phyloP scores from a whole-genome alignment of 129 eudicot species.

The Kitagawia praeruptora region DNA sequence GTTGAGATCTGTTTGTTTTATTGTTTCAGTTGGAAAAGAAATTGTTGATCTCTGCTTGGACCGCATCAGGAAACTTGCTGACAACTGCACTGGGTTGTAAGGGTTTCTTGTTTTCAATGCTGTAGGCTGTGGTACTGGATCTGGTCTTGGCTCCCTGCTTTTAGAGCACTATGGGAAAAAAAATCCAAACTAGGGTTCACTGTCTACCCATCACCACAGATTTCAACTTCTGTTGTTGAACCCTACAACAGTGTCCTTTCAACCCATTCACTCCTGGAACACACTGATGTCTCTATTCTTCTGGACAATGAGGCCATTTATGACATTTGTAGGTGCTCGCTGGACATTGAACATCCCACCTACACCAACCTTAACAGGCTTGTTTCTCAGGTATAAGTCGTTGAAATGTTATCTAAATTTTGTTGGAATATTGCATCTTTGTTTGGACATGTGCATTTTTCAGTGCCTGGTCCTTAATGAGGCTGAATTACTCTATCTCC shows the following conservation, averaged over 20 bases:
- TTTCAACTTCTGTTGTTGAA: slow-evolving; percentile 51
- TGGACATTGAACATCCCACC: slow-evolving; percentile 46
- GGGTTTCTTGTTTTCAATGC: slow-evolving; percentile 53
- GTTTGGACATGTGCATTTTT: neutral
- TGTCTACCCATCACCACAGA: slow-evolving; percentile 47
- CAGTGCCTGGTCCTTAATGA: neutral
- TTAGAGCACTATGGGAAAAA: slow-evolving; percentile 41
- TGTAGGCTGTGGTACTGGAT: slow-evolving; percentile 43
- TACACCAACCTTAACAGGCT: slow-evolving; percentile 45
- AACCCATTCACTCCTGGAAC: slow-evolving; percentile 47
- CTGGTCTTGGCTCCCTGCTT: slow-evolving; percentile 45
- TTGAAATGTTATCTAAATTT: neutral
- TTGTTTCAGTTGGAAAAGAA: slow-evolving; percentile 39
- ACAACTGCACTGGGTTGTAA: slow-evolving; percentile 51
- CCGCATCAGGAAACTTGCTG: slow-evolving; percentile 41
- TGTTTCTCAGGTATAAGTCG: slow-evolving; percentile 29
- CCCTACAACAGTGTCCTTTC: slow-evolving; percentile 54
- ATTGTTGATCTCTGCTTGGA: slow-evolving; percentile 46
- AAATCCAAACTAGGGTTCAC: slow-evolving; percentile 48
- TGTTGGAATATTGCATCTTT: neutral
- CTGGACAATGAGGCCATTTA: slow-evolving; percentile 39
- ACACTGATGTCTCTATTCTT: slow-evolving; percentile 41
- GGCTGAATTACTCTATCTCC: neutral
- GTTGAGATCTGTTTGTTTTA: neutral
- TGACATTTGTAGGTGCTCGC: slow-evolving; percentile 42